Percentiles rank a stretch among this genome's conserved stretches.
Conservation (phyloP, 164 flowering plant genomes). For the Chloranthus sessilifolius region DNA sequence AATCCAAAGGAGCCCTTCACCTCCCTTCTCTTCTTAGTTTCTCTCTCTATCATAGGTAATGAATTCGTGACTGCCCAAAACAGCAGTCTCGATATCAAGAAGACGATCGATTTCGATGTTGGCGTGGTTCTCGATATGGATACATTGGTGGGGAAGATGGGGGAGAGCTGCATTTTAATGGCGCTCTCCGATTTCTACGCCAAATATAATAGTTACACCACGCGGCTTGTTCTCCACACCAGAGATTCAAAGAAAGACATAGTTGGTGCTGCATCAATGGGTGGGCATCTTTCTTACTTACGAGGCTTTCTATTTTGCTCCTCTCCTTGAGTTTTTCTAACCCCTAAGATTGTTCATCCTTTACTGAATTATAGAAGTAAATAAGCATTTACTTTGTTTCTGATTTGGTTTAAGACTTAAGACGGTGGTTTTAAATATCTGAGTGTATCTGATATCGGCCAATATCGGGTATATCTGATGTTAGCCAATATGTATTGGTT, state of each 20-base stretch:
- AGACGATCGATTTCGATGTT: background rate
- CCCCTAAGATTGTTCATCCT: too few relatives aligned
- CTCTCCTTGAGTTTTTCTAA: too few relatives aligned
- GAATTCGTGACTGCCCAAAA: background rate
- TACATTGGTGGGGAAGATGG: conserved; percentile 7
- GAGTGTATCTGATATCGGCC: too few relatives aligned
- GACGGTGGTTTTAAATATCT: too few relatives aligned
- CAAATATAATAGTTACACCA: conserved; percentile 1
- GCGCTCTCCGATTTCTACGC: conserved; percentile 10
- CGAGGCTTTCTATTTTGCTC: too few relatives aligned
- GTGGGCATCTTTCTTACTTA: conserved; percentile 6
- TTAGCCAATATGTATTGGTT: too few relatives aligned
- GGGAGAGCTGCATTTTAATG: conserved; percentile 3
- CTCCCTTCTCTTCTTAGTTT: background rate
- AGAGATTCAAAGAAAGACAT: conserved; percentile 8
- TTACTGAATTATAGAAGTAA: too few relatives aligned
- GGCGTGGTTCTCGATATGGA: conserved; percentile 15
- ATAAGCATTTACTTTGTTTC: too few relatives aligned
- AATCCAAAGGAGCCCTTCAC: background rate
- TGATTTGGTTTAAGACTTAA: too few relatives aligned
- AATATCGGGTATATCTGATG: too few relatives aligned
- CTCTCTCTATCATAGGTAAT: background rate
- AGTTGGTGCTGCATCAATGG: conserved; percentile 2
- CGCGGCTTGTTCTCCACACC: conserved; percentile 6
- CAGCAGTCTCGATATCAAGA: background rate